Evolutionary conservation across 352 stramenopile species (phyloP).

Genomic region (Achlya hypogyna): DNA sequence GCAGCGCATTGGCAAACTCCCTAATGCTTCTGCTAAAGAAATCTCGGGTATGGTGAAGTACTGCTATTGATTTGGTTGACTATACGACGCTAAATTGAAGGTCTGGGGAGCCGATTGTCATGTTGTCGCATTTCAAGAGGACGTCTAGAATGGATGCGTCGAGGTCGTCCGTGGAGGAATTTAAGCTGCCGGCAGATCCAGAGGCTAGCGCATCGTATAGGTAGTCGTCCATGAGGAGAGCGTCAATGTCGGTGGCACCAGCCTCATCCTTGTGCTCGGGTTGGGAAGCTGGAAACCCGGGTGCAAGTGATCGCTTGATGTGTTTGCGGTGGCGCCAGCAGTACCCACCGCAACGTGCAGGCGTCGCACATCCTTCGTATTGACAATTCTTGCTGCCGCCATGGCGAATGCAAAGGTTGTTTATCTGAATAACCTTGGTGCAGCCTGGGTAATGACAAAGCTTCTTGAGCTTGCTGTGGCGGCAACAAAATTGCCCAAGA

Average conservation of each 20-base stretch:
- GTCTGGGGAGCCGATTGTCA: background rate
- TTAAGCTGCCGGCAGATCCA: background rate
- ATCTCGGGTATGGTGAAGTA: no score
- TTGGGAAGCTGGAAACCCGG: background rate
- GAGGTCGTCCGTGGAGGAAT: background rate
- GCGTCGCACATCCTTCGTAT: conserved; percentile 11
- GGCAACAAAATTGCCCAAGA: conserved; percentile 5
- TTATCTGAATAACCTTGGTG: conserved; percentile 5
- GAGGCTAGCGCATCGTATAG: background rate
- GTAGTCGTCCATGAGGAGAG: background rate
- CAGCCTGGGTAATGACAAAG: background rate
- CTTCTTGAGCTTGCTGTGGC: conserved; percentile 10
- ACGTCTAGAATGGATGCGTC: background rate
- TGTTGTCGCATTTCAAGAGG: background rate
- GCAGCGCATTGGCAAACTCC: no score
- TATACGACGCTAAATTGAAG: background rate
- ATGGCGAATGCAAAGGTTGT: conserved; percentile 6
- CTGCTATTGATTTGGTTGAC: background rate
- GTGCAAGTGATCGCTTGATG: background rate
- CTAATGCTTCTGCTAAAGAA: no score
- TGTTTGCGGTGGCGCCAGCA: conserved; percentile 3
- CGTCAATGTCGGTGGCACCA: background rate
- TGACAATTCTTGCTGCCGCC: conserved; percentile 6
- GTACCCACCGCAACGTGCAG: conserved; percentile 13
- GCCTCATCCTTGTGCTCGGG: background rate